Evolutionary conservation across 495 filamentous ascomycete genomes (phyloP).

Genomic region (Aspergillus affinis): DNA sequence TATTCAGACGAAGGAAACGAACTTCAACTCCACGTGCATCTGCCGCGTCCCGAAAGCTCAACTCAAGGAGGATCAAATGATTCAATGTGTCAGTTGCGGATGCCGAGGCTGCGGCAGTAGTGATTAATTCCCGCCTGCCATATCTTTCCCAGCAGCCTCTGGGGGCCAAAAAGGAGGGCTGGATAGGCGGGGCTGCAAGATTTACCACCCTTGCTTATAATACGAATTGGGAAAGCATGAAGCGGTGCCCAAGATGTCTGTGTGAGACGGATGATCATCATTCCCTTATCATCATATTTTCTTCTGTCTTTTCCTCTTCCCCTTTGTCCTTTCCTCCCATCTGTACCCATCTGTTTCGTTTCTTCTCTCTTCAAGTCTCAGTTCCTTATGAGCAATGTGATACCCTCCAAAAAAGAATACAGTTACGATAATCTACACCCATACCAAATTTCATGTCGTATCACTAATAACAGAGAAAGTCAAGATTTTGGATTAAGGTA

Average conservation of each 20-base stretch:
- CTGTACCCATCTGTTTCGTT: not conserved
- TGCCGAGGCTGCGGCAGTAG: constrained; percentile 88
- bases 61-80: constrained; percentile 83
- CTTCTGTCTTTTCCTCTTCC: not conserved
- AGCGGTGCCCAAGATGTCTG: too few species aligned
- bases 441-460: too few species aligned
- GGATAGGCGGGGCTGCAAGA: too few species aligned
- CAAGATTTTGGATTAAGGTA: not conserved
- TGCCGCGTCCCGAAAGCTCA: constrained; percentile 93
- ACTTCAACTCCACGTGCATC: constrained; percentile 96
- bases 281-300: too few species aligned
- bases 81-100: constrained; percentile 96
- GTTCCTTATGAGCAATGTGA: constrained; percentile 18
- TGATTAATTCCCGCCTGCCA: constrained; percentile 51
- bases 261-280: too few species aligned
- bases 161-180: not conserved
- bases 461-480: not conserved
- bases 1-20: constrained; percentile 98
- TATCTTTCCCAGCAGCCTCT: not conserved
- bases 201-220: too few species aligned
- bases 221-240: too few species aligned
- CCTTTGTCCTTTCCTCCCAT: not conserved
- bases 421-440: not conserved
- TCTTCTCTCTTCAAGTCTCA: not conserved
- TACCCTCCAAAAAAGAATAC: constrained; percentile 25